Base-by-base conservation (phyloP, 495 filamentous ascomycete species). In the Penicillium turbatum region DNA sequence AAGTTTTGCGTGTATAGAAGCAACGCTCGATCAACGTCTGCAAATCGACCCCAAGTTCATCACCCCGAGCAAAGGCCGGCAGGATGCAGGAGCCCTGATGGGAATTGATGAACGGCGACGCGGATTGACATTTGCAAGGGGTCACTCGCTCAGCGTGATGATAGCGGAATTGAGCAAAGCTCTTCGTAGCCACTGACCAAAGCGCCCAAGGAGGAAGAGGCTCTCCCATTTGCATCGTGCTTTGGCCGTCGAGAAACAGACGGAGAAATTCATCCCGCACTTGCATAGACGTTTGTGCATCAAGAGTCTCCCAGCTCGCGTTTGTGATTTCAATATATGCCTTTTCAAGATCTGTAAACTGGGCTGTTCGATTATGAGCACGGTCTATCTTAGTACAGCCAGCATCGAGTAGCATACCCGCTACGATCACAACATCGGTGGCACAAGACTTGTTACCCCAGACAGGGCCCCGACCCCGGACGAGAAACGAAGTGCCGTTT, bases 311-410 rank as follows among this genome's bases (percentile, higher is more conserved):
- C 72, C 72, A 75, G 37, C 69, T 63, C 37, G 60, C 49, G 32
- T 71, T 64, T 12, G 55, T 66, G 0, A 60, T 58, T 32, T 71
- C 64, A n/a, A 73, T 64, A 21, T 69, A 75, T 12, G 69, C 60
- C 12, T 47, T 56, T 51, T 73, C 60, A 1, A 62, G 38, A 1
- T 58, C 40, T 1, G 42, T 61, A 15, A 69, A 62, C 7, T 40
- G 26, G 0, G 36, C 40, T 6, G 39, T 35, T 60, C 57, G 59
- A 8, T 46, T 44, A 0, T 55, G 15, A 8, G 46, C 30, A n/a
- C 67, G 68, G 39, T 77, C 74, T 7, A 64, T 52, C 6, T 55
- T 55, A 7, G 74, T 76, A 13, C 66, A 72, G 10, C 74, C 73
- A 17, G 59, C 67, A 36, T 74, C 65, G 10, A 72, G 59, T 21